Evolutionary conservation across 2,329 filamentous ascomycete genomes (phyloP).

Genomic region (Fusarium buharicum): DNA sequence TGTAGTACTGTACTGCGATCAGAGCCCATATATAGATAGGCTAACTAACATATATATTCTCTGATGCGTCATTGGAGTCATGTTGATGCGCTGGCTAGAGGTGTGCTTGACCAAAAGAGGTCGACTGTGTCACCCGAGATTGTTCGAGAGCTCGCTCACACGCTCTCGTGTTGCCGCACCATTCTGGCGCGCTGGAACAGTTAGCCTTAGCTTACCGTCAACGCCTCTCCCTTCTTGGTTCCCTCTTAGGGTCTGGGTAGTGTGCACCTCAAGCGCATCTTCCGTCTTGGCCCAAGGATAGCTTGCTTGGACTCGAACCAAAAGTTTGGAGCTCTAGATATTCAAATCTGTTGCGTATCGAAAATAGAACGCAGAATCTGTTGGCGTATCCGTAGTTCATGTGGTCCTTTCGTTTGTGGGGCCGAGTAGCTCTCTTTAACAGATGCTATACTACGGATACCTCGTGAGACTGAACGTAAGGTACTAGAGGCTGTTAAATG

Average conservation of each 20-base stretch:
- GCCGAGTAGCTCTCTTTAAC: not conserved
- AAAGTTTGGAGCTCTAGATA: constrained; percentile 15
- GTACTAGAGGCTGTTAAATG: constrained; percentile 1
- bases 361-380: constrained; percentile 22
- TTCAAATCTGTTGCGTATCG: constrained; percentile 26
- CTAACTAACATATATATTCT: not conserved
- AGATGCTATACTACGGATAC: not conserved
- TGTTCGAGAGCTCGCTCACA: constrained; percentile 30
- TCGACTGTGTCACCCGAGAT: constrained; percentile 24
- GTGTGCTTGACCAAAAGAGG: not conserved
- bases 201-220: constrained; percentile 1
- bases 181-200: constrained; percentile 4
- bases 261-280: constrained; percentile 8
- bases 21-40: too few species aligned
- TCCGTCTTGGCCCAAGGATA: constrained; percentile 15
- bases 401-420: constrained; percentile 6
- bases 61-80: constrained; percentile 13
- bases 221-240: constrained; percentile 36
- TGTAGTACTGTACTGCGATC: too few species aligned
- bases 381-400: constrained; percentile 6
- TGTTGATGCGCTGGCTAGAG: constrained; percentile 6
- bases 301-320: constrained; percentile 19
- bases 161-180: constrained; percentile 12
- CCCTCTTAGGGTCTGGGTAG: constrained; percentile 19
- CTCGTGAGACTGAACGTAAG: not conserved